A percentile compares a stretch with the other conserved stretches of the same genome.
phyloP scores from a whole-genome alignment of 164 flowering plant species.

The Sedum album region DNA sequence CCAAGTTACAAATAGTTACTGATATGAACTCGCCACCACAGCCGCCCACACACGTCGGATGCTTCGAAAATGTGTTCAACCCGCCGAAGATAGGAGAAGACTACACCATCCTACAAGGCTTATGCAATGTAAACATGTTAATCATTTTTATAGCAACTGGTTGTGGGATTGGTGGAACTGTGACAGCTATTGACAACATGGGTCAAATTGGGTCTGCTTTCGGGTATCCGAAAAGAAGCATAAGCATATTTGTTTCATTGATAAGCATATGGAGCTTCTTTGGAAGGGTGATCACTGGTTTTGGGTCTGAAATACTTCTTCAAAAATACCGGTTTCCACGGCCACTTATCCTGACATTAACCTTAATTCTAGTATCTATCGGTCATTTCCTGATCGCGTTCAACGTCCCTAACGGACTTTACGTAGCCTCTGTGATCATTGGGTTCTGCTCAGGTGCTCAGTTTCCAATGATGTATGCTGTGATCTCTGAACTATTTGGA shows the following conservation, averaged over 20 bases:
- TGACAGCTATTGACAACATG: conserved; percentile 31
- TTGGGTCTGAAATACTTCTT: conserved; percentile 32
- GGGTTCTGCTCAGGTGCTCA: conserved; percentile 54
- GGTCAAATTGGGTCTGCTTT: conserved; percentile 36
- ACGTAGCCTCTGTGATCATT: conserved; percentile 42
- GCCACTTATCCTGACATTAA: conserved; percentile 32
- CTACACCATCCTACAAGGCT: too few species aligned
- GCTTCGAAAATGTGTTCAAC: conserved; percentile 20
- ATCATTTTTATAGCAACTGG: conserved; percentile 21
- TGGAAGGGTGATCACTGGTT: conserved; percentile 33
- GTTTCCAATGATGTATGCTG: conserved; percentile 41
- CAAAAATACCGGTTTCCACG: conserved; percentile 36
- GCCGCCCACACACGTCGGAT: conserved; percentile 12
- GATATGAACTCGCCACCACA: background rate
- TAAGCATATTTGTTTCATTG: conserved; percentile 38
- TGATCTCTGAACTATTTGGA: conserved; percentile 41
- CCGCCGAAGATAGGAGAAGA: conserved; percentile 32
- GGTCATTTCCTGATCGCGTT: too few species aligned
- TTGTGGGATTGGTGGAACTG: conserved; percentile 30
- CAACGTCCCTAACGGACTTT: conserved; percentile 28
- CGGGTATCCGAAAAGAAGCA: too few species aligned
- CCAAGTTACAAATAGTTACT: too few species aligned
- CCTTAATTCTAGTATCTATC: conserved; percentile 27
- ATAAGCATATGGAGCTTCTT: conserved; percentile 51
- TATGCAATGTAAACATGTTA: conserved; percentile 30